Percentiles rank a stretch among this genome's conserved stretches.
phyloP scores from a whole-genome alignment of 2,329 filamentous ascomycete species.

The Neurospora sp. region DNA sequence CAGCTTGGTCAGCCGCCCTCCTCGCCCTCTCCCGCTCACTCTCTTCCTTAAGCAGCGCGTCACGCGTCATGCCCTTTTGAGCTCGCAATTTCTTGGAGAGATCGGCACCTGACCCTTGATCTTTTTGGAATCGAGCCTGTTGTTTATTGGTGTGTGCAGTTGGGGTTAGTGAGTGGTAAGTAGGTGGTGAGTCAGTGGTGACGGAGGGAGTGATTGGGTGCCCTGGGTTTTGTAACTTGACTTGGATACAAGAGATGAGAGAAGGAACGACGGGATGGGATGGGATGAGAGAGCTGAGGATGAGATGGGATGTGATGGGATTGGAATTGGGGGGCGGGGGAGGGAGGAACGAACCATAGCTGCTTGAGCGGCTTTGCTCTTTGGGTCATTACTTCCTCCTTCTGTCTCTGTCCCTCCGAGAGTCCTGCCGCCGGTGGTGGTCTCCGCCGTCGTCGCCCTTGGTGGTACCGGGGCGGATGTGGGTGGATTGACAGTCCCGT shows the following conservation, averaged over 20 bases:
- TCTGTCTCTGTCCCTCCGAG: constrained; percentile 42
- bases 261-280: not conserved
- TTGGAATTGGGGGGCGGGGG: not conserved
- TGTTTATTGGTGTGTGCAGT: not conserved
- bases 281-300: not conserved
- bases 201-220: not conserved
- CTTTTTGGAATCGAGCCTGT: constrained; percentile 7
- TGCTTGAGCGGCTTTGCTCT: constrained; percentile 65
- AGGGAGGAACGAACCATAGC: constrained; percentile 58
- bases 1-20: constrained; percentile 57
- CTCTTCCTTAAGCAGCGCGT: constrained; percentile 55
- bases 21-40: constrained; percentile 56
- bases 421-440: constrained; percentile 40
- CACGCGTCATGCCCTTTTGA: constrained; percentile 65
- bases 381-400: constrained; percentile 44
- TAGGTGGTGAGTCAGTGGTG: not conserved
- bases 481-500: constrained; percentile 22
- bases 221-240: not conserved
- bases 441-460: constrained; percentile 14
- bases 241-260: not conserved
- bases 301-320: not conserved
- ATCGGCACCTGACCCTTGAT: constrained; percentile 40
- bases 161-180: not conserved
- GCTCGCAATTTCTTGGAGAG: constrained; percentile 60
- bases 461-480: constrained; percentile 41